Percentiles rank a stretch among this genome's conserved stretches.
phyloP scores from a whole-genome alignment of 2,329 filamentous ascomycete genomes.

The Fusarium lyarnte region DNA sequence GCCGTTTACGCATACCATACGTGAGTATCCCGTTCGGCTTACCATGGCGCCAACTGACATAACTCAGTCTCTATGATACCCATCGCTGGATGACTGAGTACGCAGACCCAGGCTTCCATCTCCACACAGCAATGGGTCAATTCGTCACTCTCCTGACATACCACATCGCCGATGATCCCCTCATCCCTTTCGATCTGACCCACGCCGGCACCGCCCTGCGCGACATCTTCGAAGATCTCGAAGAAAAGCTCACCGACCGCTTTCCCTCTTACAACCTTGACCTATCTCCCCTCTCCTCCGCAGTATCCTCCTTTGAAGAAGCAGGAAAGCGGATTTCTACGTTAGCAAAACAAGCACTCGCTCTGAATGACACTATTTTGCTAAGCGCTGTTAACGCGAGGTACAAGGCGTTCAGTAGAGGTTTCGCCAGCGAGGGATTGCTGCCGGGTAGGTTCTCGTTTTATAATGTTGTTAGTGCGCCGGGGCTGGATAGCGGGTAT shows the following conservation, averaged over 20 bases:
- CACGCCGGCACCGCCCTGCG: slow-evolving; percentile 18
- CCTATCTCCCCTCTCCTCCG: slow-evolving; percentile 1
- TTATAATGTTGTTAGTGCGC: slow-evolving; percentile 30
- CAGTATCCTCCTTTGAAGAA: slow-evolving; percentile 5
- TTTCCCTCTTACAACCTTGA: slow-evolving; percentile 5
- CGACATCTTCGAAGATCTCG: slow-evolving; percentile 22
- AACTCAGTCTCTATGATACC: slow-evolving; percentile 25
- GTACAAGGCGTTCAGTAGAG: slow-evolving; percentile 19
- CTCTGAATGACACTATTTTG: slow-evolving; percentile 8
- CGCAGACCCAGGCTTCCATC: slow-evolving; percentile 60
- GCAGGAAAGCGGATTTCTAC: slow-evolving; percentile 8
- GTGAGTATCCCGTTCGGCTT: rapidly evolving
- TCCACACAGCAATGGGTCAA: slow-evolving; percentile 60
- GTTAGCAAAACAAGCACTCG: background rate
- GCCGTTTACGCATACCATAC: slow-evolving; percentile 20
- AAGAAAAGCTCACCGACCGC: slow-evolving; percentile 13
- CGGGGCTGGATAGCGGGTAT: slow-evolving; percentile 26
- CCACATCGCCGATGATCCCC: slow-evolving; percentile 25
- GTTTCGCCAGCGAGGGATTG: slow-evolving; percentile 22
- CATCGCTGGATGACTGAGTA: slow-evolving; percentile 63
- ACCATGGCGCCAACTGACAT: background rate
- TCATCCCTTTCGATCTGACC: slow-evolving; percentile 22
- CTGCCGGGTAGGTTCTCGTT: slow-evolving; percentile 20
- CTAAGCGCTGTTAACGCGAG: slow-evolving; percentile 3
- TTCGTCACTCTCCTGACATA: slow-evolving; percentile 26